These are phyloP conservation scores for Halenospora varia DNA, from an alignment of 495 filamentous ascomycete species.

Conservation along the genomic window DNA sequence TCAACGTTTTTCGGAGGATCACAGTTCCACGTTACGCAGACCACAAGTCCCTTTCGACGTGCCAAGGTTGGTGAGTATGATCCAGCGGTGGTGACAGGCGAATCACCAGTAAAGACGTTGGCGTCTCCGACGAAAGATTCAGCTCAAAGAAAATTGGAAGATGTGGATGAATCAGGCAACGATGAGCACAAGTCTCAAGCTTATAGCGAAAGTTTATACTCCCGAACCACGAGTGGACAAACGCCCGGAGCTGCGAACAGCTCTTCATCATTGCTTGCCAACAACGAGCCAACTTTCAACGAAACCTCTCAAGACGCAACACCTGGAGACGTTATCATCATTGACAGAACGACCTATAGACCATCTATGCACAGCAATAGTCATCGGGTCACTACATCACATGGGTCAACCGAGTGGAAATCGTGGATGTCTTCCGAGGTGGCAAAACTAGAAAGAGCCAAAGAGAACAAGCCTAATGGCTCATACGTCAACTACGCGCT, in stretches of 20 bases:
- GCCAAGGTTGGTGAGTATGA: slow-evolving; percentile 36
- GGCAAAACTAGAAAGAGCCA: slow-evolving; percentile 40
- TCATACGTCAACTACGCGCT: slow-evolving; percentile 33
- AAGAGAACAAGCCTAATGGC: slow-evolving; percentile 12
- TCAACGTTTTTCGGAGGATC: slow-evolving; percentile 23
- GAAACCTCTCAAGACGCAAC: slow-evolving; percentile 19
- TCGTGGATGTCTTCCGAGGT: slow-evolving; percentile 48
- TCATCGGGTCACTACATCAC: slow-evolving; percentile 34
- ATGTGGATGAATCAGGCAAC: not conserved
- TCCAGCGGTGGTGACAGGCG: not conserved
- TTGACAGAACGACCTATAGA: slow-evolving; percentile 35
- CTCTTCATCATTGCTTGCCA: slow-evolving; percentile 4
- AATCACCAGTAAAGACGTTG: slow-evolving; percentile 5
- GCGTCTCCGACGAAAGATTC: slow-evolving; percentile 31
- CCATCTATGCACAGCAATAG: slow-evolving; percentile 17
- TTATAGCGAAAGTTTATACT: slow-evolving; percentile 49
- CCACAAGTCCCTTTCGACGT: slow-evolving; percentile 52
- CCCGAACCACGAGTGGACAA: slow-evolving; percentile 46
- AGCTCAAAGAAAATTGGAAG: not conserved
- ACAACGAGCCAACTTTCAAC: slow-evolving; percentile 7
- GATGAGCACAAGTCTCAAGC: slow-evolving; percentile 17
- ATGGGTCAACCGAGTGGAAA: slow-evolving; percentile 50
- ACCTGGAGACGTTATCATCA: slow-evolving; percentile 43
- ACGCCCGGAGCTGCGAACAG: slow-evolving; percentile 27
- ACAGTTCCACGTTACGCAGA: slow-evolving; percentile 25